These are phyloP conservation scores for Metschnikowia kofuensis DNA, from an alignment of 805 yeast genomes.

Conservation along the genomic window DNA sequence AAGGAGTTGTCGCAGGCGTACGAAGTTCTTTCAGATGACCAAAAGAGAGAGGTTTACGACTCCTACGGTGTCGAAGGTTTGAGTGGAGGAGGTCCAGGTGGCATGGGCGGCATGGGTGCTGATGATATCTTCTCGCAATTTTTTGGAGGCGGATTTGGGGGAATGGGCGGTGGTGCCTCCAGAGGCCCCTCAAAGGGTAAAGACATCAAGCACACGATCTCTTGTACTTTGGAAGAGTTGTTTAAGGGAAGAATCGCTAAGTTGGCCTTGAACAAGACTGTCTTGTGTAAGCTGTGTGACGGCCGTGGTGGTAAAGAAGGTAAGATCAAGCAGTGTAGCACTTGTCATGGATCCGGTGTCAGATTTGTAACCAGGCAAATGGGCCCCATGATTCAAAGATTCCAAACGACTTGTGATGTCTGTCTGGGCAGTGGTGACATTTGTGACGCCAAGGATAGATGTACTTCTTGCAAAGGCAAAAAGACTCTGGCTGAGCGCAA, in stretches of 20 bases:
- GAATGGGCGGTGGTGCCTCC: constrained; percentile 61
- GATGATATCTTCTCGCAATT: constrained; percentile 78
- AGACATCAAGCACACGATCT: constrained; percentile 85
- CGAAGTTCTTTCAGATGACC: constrained; percentile 81
- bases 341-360: constrained; percentile 91
- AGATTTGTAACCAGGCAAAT: constrained; percentile 92
- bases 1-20: constrained; percentile 86
- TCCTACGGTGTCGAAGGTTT: constrained; percentile 92
- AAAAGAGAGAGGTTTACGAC: constrained; percentile 88
- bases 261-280: constrained; percentile 89
- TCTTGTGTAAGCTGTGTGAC: constrained; percentile 82
- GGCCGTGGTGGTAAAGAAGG: constrained; percentile 97
- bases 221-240: constrained; percentile 86
- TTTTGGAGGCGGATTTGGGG: constrained; percentile 65
- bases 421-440: constrained; percentile 94
- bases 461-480: constrained; percentile 85
- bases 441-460: constrained; percentile 81
- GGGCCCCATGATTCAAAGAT: constrained; percentile 99
- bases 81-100: constrained; percentile 47
- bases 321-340: constrained; percentile 77
- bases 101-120: constrained; percentile 55
- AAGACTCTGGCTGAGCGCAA: constrained; percentile 86
- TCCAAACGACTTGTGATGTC: constrained; percentile 88
- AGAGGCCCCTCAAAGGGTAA: constrained; percentile 86
- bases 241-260: constrained; percentile 93